These are phyloP conservation scores for Ogataea methylovora DNA, from an alignment of 805 yeast genomes.

Conservation along the genomic window DNA sequence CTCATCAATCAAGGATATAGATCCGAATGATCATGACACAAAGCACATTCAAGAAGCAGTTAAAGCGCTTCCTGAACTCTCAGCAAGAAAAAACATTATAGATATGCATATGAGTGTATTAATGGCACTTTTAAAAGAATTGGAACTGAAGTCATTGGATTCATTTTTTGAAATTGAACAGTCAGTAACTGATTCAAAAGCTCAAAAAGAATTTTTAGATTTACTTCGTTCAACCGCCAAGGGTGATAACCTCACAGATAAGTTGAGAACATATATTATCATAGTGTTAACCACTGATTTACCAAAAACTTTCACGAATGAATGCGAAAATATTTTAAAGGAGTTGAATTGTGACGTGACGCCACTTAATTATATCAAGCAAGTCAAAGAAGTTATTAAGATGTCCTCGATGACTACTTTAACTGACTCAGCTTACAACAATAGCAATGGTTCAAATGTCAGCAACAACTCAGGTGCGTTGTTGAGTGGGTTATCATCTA, in stretches of 20 bases:
- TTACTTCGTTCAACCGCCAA: conserved; percentile 48
- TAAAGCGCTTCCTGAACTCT: conserved; percentile 84
- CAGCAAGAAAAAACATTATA: conserved; percentile 77
- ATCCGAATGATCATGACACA: conserved; percentile 55
- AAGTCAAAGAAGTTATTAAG: conserved; percentile 71
- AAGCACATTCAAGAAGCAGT: conserved; percentile 77
- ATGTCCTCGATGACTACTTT: conserved; percentile 32
- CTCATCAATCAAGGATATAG: conserved; percentile 66
- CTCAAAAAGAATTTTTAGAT: conserved; percentile 51
- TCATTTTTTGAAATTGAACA: conserved; percentile 93
- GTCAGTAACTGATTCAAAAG: conserved; percentile 55
- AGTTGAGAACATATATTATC: conserved; percentile 84
- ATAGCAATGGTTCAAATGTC: conserved; percentile 25
- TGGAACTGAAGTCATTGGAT: conserved; percentile 83
- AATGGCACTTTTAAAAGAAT: conserved; percentile 71
- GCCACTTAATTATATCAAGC: conserved; percentile 67
- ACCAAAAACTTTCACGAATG: conserved; percentile 38
- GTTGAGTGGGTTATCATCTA: conserved; percentile 68
- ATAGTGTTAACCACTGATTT: conserved; percentile 48
- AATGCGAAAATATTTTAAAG: conserved; percentile 57
- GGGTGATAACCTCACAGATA: conserved; percentile 55
- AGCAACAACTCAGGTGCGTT: conserved; percentile 38
- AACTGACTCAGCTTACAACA: conserved; percentile 26
- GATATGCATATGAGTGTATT: conserved; percentile 97
- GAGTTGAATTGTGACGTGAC: conserved; percentile 51